These are phyloP conservation scores for Rhodomyrtus tomentosa DNA, from an alignment of 345 rosid species.

Conservation along the genomic window DNA sequence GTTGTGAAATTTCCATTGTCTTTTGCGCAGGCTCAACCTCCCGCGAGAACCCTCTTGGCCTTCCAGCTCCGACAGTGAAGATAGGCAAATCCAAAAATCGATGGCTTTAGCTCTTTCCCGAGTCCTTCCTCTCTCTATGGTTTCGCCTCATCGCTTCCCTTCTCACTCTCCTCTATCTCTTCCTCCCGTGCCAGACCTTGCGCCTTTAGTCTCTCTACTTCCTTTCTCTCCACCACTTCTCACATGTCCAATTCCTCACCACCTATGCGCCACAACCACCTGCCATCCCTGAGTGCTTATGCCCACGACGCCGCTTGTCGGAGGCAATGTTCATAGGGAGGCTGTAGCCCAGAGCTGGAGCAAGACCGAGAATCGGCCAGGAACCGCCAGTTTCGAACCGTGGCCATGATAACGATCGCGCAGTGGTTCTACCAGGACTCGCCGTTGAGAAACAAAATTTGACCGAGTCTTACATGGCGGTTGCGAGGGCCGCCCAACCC, in stretches of 20 bases:
- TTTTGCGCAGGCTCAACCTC: too few relatives aligned
- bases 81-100: background rate
- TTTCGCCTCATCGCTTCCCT: background rate
- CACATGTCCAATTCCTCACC: background rate
- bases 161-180: background rate
- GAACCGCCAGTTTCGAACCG: too few relatives aligned
- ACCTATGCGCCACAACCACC: background rate
- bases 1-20: too few relatives aligned
- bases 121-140: background rate
- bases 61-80: too few relatives aligned
- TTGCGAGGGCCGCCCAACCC: background rate
- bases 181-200: background rate
- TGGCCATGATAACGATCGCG: too few relatives aligned
- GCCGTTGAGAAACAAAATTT: background rate
- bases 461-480: background rate
- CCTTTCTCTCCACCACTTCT: background rate
- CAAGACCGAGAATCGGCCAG: too few relatives aligned
- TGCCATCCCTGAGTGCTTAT: background rate
- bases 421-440: background rate
- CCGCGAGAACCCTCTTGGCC: too few relatives aligned
- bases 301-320: slow-evolving; percentile 15
- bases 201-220: background rate
- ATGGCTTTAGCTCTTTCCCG: background rate
- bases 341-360: too few relatives aligned
- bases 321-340: too few relatives aligned